These are phyloP conservation scores for Daldinia childiae DNA, from an alignment of 495 filamentous ascomycete genomes.

Conservation along the genomic window DNA sequence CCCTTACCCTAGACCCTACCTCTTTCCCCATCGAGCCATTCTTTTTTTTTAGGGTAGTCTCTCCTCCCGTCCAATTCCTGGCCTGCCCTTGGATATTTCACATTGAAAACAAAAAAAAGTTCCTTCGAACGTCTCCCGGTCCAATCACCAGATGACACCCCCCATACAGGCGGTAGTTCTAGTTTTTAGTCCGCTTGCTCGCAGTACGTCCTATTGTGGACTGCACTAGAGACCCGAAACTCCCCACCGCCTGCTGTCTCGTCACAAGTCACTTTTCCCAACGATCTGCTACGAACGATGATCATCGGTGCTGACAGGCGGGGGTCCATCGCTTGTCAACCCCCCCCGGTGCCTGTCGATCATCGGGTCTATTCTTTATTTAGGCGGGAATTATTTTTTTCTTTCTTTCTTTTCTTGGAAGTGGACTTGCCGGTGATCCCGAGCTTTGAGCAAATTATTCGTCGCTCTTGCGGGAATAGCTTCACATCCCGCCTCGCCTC, in stretches of 20 bases:
- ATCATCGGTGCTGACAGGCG: conserved; percentile 15
- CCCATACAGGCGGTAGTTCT: not conserved
- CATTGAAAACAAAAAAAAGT: conserved; percentile 4
- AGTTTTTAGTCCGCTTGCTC: not conserved
- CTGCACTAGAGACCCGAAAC: not conserved
- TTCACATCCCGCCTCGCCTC: conserved; percentile 2
- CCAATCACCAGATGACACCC: not conserved
- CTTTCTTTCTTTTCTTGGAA: not conserved
- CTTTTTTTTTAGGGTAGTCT: not conserved
- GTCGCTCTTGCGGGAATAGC: conserved; percentile 13
- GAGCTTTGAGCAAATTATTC: not conserved
- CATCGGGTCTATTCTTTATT: conserved; percentile 15
- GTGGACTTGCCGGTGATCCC: not conserved
- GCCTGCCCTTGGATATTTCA: conserved; percentile 1
- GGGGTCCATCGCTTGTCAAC: not conserved
- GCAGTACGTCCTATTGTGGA: too few species aligned
- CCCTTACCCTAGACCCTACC: conserved; percentile 8
- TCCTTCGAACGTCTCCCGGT: conserved; percentile 9
- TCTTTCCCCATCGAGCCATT: not conserved
- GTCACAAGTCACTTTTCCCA: conserved; percentile 22
- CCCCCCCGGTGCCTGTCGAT: conserved; percentile 34
- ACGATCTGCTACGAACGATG: conserved; percentile 6
- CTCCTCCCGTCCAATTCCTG: conserved; percentile 3
- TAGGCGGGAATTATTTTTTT: conserved; percentile 13
- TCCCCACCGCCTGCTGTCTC: not conserved